Evolutionary conservation across 352 stramenopile species (phyloP), one percentile per base, ranked within the genome.

Genomic region (Elongisporangium undulatum): DNA sequence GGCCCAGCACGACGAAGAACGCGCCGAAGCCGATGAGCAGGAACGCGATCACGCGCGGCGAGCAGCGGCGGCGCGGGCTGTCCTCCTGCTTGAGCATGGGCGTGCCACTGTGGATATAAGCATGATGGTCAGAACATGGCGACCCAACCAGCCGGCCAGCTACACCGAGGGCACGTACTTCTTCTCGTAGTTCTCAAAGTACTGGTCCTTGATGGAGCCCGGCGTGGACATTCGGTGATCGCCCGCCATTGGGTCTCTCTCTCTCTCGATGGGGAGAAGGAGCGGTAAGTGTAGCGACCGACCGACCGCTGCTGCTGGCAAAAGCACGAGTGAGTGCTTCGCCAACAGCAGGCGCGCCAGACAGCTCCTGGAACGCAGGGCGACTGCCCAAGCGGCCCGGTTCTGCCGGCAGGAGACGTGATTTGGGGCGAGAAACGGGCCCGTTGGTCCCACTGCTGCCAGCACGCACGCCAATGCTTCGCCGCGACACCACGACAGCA

Each of bases 1-100:
- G 75, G 23, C 63, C 68, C n/a, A 75, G 20, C 48, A 87, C 55
- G 17, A 82, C 53, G 9, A 82, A 64, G 16, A 84, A 50, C 22
- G 38, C 67, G 21, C 72, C 80, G 39, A 77, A 41, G 24, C 54
- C 57, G 49, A 85, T 71, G 23, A 81, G 61, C 17, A 63, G 24
- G 34, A 72, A 69, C 59, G 67, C 69, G 26, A 64, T 64, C 52
- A 69, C 62, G n/a, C 64, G 60, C 26, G 55, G 75, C 16, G 77
- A 75, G 34, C 79, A 87, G 50, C 68, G 58, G 22, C 65, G 71
- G 16, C 39, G 38, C 2, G 41, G 50, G 5, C 29, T 21, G 12
- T 53, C 20, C 17, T 10, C 9, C 38, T 76, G 66, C 55, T 76
- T 62, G 23, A 72, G 61, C 41, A 72, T 71, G 49, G 70, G 65